Evolutionary conservation across 2,329 filamentous ascomycete genomes (phyloP), one percentile per base, ranked within the genome.

Genomic region (Pseudogymnoascus pannorum): DNA sequence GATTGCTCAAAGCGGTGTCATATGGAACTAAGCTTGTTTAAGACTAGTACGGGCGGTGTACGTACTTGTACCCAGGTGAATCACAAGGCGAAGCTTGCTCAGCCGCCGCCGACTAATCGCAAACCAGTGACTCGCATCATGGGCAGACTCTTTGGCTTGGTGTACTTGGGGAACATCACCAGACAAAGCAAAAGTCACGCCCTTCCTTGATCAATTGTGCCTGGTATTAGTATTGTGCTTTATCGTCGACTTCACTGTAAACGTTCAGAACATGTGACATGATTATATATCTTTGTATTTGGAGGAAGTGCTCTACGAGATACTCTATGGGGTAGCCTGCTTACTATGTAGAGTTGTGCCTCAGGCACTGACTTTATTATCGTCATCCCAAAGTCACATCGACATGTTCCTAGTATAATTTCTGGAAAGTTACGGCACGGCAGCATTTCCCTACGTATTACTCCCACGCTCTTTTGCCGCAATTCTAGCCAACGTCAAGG

Each of bases 61-160:
- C 44, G 44, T 54, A 54, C 44, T 54, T 54, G 24, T 29, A 54
- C 24, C 18, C n/a, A 54, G 24, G 44, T 54, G 44, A 54, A 54
- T 54, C 44, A 54, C 44, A 54, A 54, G 44, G 44, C 44, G 44
- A 54, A 54, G 44, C 24, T 54, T 54, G 48, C 48, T 54, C 48
- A 54, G 48, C 48, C 48, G 48, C 48, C 48, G 48, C n/a, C 24
- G 48, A 54, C 26, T 54, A 54, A 54, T 54, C 26, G 48, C 24
- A 54, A 31, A 31, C 48, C 48, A 54, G 48, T 54, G 48, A 54
- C 48, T 54, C 48, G 48, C n/a, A 54, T 54, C 48, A 54, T 54
- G 44, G 44, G 24, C 24, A 4, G 24, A 2, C 8, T 54, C 44
- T 54, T 54, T 54, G 44, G n/a, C n/a, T n/a, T n/a, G n/a, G n/a